A percentile compares a stretch with the other conserved stretches of the same genome.
Evolutionary conservation across 441 rosid species (phyloP).

Genomic region (Populus hybrid): DNA sequence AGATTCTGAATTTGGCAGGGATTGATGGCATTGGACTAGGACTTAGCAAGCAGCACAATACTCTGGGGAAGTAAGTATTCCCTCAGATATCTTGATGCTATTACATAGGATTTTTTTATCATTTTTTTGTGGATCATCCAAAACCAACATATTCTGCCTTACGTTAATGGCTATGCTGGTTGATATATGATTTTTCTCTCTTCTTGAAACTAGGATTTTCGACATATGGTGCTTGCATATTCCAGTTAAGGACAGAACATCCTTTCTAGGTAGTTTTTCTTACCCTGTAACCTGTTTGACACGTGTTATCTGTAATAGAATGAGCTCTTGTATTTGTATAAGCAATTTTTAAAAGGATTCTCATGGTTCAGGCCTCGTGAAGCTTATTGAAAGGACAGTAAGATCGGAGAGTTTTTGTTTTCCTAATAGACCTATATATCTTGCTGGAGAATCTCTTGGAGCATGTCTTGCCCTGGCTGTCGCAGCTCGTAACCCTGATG

Average conservation of each 20-base stretch:
- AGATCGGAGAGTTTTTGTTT: constrained; percentile 35
- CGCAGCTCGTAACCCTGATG: constrained; percentile 59
- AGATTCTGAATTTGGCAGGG: background rate
- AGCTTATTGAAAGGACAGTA: constrained; percentile 55
- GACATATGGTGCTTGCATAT: constrained; percentile 82
- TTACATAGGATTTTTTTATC: too few species aligned
- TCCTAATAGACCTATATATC: constrained; percentile 64
- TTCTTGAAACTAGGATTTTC: constrained; percentile 51
- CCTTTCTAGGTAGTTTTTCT: constrained; percentile 43
- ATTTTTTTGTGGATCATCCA: too few species aligned
- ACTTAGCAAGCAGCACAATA: background rate
- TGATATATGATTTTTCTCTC: background rate
- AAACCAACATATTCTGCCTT: background rate
- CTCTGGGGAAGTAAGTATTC: background rate
- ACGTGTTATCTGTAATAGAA: background rate
- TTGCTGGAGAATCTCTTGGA: constrained; percentile 80
- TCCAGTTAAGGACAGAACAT: constrained; percentile 66
- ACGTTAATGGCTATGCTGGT: background rate
- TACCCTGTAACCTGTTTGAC: background rate
- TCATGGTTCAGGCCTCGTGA: constrained; percentile 47
- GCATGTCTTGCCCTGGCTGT: constrained; percentile 74
- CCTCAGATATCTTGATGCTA: too few species aligned
- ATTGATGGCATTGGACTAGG: constrained; percentile 2
- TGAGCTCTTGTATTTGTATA: background rate
- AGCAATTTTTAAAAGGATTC: background rate